Percentiles rank a stretch among this genome's conserved stretches.
Conservation (phyloP, 352 stramenopile genomes). For the Stramenopiles sp. region DNA sequence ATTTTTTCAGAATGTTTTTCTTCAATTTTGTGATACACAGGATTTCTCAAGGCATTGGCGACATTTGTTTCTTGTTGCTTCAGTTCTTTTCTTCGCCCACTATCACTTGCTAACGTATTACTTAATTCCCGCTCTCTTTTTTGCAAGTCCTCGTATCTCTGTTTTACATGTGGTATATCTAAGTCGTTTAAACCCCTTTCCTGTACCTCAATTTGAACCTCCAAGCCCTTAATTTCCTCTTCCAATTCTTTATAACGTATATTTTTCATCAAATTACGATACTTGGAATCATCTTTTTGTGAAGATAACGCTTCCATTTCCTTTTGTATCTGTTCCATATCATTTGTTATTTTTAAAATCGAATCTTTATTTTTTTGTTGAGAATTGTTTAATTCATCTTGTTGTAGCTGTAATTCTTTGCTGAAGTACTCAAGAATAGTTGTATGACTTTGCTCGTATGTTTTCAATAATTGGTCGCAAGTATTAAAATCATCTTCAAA, state of each 20-base stretch:
- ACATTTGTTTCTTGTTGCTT: background rate
- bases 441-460: background rate
- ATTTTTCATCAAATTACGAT: background rate
- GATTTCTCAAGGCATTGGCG: background rate
- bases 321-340: background rate
- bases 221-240: conserved; percentile 1
- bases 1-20: conserved; percentile 40
- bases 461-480: background rate
- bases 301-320: background rate
- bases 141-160: background rate
- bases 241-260: conserved; percentile 2
- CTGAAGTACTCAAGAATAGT: background rate
- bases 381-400: background rate
- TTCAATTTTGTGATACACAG: conserved; percentile 11
- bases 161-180: background rate
- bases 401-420: background rate
- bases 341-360: background rate
- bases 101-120: background rate
- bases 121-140: background rate
- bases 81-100: background rate
- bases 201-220: background rate
- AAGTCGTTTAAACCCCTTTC: background rate
- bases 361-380: background rate
- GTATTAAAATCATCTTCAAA: background rate
- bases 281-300: background rate